Evolutionary conservation across 129 eudicot genomes (phyloP), one percentile per base, ranked within the genome.

Genomic region (Smallanthus sonchifolius): DNA sequence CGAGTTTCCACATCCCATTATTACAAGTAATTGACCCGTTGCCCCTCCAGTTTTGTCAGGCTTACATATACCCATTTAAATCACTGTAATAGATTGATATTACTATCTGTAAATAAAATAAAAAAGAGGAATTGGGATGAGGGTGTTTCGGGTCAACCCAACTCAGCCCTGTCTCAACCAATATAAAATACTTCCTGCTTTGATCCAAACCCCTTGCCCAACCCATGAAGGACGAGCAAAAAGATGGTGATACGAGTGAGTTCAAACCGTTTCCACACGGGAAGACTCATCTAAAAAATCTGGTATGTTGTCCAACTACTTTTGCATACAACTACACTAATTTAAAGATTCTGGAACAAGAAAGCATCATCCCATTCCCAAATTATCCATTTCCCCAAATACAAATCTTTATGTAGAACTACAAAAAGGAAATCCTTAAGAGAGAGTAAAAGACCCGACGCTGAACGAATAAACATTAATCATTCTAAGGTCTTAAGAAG

Each of bases 401-500:
- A 83, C 67, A 75, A 69, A 73, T 63, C 60, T 57, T 76, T 77
- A 66, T 34, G 78, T 38, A 40, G 55, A 74, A 75, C 65, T 65
- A 75, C 51, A 51, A 63, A 75, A 49, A 28, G 10, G 15, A 17
- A 75, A 51, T 52, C 15, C 10, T 61, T 39, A 11, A 17, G 43
- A 30, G 3, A 47, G 48, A 72, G 5, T 15, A 17, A 69, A 57
- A 10, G 8, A 67, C 5, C 67, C 49, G 54, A 74, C 3, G 15
- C 15, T 10, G 9, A 39, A 68, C 4, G 47, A 49, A 49, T 16
- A 52, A 42, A 28, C 52, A 38, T 48, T 9, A 16, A 52, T 86
- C 81, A 90, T 72, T 94, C 98, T 86, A 90, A 70, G 76, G 97
- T 89, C 78, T 94, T 88, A 30, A 90, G 93, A 66, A 94, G 96